These are phyloP conservation scores for Blastomyces emzantsi DNA, from an alignment of 2,329 filamentous ascomycete species.

Conservation along the genomic window DNA sequence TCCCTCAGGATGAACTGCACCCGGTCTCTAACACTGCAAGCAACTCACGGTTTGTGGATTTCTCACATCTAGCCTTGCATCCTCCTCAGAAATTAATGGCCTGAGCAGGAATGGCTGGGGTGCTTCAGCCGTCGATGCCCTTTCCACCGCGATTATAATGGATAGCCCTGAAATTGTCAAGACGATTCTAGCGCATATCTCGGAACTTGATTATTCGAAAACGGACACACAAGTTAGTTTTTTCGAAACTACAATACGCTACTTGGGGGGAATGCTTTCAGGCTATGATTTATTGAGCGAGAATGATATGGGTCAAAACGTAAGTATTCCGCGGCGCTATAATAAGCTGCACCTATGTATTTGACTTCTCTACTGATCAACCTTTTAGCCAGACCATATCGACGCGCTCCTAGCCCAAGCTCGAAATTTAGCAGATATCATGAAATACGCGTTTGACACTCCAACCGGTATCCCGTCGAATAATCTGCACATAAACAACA, in stretches of 20 bases:
- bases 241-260: conserved; percentile 87
- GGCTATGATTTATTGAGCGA: conserved; percentile 60
- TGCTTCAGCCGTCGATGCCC: conserved; percentile 69
- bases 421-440: conserved; percentile 57
- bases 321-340: conserved; percentile 13
- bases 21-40: conserved; percentile 56
- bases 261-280: conserved; percentile 70
- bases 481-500: conserved; percentile 51
- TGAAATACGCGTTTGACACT: conserved; percentile 72
- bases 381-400: conserved; percentile 12
- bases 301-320: conserved; percentile 43
- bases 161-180: conserved; percentile 56
- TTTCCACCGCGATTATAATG: conserved; percentile 75
- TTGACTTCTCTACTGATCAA: background rate
- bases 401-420: conserved; percentile 55
- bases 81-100: conserved; percentile 5
- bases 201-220: conserved; percentile 59
- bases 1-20: conserved; percentile 65
- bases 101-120: conserved; percentile 69
- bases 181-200: conserved; percentile 61
- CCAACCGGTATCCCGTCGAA: conserved; percentile 66
- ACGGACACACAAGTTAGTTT: conserved; percentile 58
- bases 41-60: conserved; percentile 56
- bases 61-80: background rate
- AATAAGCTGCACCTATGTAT: background rate